phyloP scores from a whole-genome alignment of 2,329 filamentous ascomycete species.

The Cephalotrichum gorgonifer region DNA sequence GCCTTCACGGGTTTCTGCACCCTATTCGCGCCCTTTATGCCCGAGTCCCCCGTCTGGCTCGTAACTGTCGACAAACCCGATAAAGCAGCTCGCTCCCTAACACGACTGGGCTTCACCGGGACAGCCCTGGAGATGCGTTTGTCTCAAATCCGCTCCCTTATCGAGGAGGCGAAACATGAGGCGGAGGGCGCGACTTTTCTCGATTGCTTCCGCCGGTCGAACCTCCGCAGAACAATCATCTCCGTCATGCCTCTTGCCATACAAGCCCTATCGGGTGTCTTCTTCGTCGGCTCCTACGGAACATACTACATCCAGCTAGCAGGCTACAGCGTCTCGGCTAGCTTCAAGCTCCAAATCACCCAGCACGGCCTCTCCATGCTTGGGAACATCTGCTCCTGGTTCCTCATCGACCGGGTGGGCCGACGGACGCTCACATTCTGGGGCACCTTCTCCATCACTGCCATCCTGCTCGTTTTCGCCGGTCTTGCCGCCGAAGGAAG shows the following conservation, averaged over 20 bases:
- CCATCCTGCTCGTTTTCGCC: slow-evolving; percentile 26
- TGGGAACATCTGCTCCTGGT: slow-evolving; percentile 29
- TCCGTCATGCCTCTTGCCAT: slow-evolving; percentile 23
- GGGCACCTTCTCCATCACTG: slow-evolving; percentile 18
- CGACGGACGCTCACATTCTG: slow-evolving; percentile 24
- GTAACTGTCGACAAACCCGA: slow-evolving; percentile 19
- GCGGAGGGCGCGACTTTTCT: slow-evolving; percentile 24
- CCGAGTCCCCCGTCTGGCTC: slow-evolving; percentile 31
- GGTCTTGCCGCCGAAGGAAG: slow-evolving; percentile 16
- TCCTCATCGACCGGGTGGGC: slow-evolving; percentile 24
- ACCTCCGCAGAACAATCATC: slow-evolving; percentile 27
- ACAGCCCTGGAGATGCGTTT: slow-evolving; percentile 17
- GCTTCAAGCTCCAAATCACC: slow-evolving; percentile 26
- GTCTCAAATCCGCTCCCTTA: slow-evolving; percentile 17
- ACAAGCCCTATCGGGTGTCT: slow-evolving; percentile 21
- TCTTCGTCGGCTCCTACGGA: slow-evolving; percentile 23
- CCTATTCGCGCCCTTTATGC: slow-evolving; percentile 22
- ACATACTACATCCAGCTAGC: slow-evolving; percentile 33
- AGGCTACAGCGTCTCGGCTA: slow-evolving; percentile 22
- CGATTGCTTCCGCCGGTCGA: slow-evolving; percentile 26
- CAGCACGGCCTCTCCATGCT: slow-evolving; percentile 26
- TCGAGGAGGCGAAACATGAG: slow-evolving; percentile 21
- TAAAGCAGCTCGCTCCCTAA: slow-evolving; percentile 21
- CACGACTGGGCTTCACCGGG: slow-evolving; percentile 17
- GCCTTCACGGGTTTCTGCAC: slow-evolving; percentile 19